Base-by-base conservation (phyloP, 2,329 filamentous ascomycete species). In the Stachybotrys elegans region DNA sequence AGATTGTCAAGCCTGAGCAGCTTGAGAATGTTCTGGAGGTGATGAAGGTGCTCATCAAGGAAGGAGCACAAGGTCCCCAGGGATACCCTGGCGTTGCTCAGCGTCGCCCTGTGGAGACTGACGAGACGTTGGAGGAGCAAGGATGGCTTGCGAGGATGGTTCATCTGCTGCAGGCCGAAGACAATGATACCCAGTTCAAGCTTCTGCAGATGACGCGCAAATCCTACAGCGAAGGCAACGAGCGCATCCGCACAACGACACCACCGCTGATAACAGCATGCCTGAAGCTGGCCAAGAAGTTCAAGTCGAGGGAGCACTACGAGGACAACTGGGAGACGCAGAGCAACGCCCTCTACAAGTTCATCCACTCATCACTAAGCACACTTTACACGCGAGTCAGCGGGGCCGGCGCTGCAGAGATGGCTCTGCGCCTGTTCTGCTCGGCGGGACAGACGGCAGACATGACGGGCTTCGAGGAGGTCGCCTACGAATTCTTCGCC, bases 91-190 rank as follows among this genome's bases (percentile, higher is more conserved):
- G 88, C 4, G 81, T 86, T 31, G 81, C 86, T 6, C 87, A 92
- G 58, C 77, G 88, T 50, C 83, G 89, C 49, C 79, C 71, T 0
- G 63, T 78, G 38, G 94, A 98, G 71, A 97, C 93, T 1, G 93
- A 98, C 49, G 94, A 98, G 70, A 97, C 92, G 0, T 83, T 97
- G 58, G 92, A 98, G 66, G 93, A 98, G 68, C 93, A 98, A 72
- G 93, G 93, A 42, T 96, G 90, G 90, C 75, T 98, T 43, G 93
- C 93, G 27, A 80, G 93, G 55, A 84, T 98, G 59, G 83, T 96
- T 16, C 93, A 98, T 67, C 73, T 96, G 44, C 80, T 98, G 42
- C 76, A 88, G 45, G 86, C 82, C 36, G 75, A 88, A 27, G 81
- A 94, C 60, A 97, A 97, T 58, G 89, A 95, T 56, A 94, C 86